Base-by-base conservation (phyloP, 768 basidiomycete genomes). In the Bullera alba region DNA sequence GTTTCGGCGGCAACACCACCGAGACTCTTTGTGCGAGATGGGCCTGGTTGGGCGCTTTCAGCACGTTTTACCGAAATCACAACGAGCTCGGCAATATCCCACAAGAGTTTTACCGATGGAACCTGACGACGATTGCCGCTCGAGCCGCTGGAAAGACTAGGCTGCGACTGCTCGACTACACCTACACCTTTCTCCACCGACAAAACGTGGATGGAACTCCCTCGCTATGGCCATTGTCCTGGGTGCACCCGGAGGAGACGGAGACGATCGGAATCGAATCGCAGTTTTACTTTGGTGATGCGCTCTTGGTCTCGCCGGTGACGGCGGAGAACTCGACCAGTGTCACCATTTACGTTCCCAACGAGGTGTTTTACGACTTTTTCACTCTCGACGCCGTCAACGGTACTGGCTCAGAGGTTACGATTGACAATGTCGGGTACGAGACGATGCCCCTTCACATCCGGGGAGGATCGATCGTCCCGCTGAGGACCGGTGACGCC, bases 11-110 rank as follows among this genome's bases (percentile, higher is more conserved):
- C 2, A 87, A 86, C 65, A 81, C 83, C 10, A 80, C 85, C 59
- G 85, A 87, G 69, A 84, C 86, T 64, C 76, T 87, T 10, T 85
- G 85, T 71, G 82, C 81, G 51, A 79, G 86, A n/a, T 87, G 86
- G 86, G 86, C 85, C 84, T 81, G 83, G 67, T 46, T 87, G 17
- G 77, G 83, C 4, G 86, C 85, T 2, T 87, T 87, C 65, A 78
- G 78, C 17, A 85, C 85, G 6, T 87, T 87, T 75, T 86, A 80
- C 65, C 76, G 86, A 37, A 87, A 87, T 65, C 86, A 87, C 67
- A 59, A 59, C 23, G 46, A 36, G 35, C 34, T 46, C 29, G 51
- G 51, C 8, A 47, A 25, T n/a, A 42, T 37, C n/a, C 25, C 32
- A 3, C 51, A 53, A 29, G 44, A 46, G 26, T 47, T 47, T 38